Conservation (phyloP, 352 stramenopile species). For the Phytophthora crassamura region DNA sequence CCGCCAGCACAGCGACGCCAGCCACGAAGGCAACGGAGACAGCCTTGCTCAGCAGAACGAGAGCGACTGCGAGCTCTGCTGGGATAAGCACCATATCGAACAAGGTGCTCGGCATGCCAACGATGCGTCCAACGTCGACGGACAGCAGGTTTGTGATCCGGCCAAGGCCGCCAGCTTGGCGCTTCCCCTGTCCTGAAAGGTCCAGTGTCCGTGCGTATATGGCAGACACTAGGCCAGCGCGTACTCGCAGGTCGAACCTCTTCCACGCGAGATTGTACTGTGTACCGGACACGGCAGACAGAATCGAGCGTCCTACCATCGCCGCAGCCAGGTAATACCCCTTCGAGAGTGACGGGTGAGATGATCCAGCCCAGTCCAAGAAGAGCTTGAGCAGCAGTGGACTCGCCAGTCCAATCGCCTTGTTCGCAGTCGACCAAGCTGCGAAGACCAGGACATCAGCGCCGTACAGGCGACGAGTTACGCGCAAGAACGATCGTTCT, state of each 20-base stretch:
- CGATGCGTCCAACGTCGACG: conserved; percentile 77
- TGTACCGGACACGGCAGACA: conserved; percentile 70
- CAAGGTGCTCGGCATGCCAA: conserved; percentile 72
- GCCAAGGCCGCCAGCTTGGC: conserved; percentile 51
- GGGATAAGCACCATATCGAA: conserved; percentile 88
- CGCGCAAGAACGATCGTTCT: conserved; percentile 52
- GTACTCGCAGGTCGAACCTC: conserved; percentile 77
- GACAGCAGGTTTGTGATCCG: conserved; percentile 82
- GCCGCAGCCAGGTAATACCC: conserved; percentile 66
- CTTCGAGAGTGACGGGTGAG: conserved; percentile 39
- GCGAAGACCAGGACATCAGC: conserved; percentile 63
- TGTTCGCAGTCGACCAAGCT: conserved; percentile 79
- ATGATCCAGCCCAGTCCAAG: conserved; percentile 69
- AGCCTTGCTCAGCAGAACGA: conserved; percentile 74
- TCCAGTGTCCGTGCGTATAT: conserved; percentile 72
- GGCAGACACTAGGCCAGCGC: conserved; percentile 67
- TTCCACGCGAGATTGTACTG: conserved; percentile 84
- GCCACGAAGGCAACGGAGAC: conserved; percentile 89
- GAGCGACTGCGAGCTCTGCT: conserved; percentile 74
- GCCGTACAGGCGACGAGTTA: conserved; percentile 62
- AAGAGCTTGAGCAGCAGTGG: conserved; percentile 86
- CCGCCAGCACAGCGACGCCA: conserved; percentile 69
- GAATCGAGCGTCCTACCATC: conserved; percentile 62
- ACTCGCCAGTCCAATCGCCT: conserved; percentile 66
- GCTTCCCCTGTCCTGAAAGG: conserved; percentile 42